Conservation (phyloP, 2,329 filamentous ascomycete genomes). For the Phyllosticta ampelicida region DNA sequence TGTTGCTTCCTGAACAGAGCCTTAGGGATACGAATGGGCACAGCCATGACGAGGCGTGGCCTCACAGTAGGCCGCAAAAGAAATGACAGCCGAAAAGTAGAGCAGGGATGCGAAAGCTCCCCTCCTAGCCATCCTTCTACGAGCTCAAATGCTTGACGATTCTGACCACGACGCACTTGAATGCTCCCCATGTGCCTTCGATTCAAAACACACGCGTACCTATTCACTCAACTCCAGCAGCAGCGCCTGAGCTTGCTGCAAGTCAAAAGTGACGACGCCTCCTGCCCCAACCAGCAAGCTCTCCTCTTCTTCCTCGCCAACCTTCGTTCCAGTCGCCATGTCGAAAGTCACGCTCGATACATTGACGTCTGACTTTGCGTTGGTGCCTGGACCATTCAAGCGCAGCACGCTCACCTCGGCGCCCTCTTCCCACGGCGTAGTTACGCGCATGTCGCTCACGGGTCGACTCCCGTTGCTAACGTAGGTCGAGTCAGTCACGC, state of each 20-base stretch:
- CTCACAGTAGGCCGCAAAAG: no score
- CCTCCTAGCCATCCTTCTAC: no score
- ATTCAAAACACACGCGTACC: not conserved
- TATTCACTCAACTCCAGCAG: not conserved
- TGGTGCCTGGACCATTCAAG: constrained; percentile 6
- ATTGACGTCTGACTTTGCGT: constrained; percentile 6
- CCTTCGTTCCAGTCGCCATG: not conserved
- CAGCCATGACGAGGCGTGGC: no score
- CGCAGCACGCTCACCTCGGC: not conserved
- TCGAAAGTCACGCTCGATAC: constrained; percentile 4
- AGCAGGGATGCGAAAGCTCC: no score
- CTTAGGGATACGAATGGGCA: no score
- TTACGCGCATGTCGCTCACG: not conserved
- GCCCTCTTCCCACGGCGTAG: constrained; percentile 4
- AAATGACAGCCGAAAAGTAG: no score
- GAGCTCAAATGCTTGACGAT: no score
- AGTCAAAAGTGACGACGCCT: constrained; percentile 2
- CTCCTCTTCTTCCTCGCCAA: not conserved
- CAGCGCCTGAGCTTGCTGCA: constrained; percentile 7
- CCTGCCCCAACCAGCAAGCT: not conserved
- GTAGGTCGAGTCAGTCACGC: not conserved
- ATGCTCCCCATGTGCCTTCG: no score
- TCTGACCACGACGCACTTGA: no score
- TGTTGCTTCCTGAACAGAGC: no score
- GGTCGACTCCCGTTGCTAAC: constrained; percentile 5